Base-by-base conservation (phyloP, 768 basidiomycete species). In the Phaeotremella fagi region DNA sequence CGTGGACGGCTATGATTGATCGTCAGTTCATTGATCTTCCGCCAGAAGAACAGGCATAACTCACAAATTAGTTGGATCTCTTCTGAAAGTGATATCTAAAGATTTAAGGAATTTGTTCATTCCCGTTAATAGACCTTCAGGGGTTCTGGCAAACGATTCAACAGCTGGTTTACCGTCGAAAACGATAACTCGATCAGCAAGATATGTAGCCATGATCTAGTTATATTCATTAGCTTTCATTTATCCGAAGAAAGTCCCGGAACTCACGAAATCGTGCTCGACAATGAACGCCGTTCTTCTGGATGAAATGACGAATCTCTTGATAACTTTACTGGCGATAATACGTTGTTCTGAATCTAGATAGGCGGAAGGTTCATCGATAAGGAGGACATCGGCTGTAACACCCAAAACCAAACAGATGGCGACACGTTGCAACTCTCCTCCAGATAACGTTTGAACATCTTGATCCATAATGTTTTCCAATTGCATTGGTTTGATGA, bases 271-370 rank as follows among this genome's bases (percentile, higher is more conserved):
- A 79, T 98, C 94, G 83, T 99, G 95, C 81, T 99, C 95, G 70
- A 99, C 97, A 66, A 99, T 82, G 74, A 99, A 97, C 0, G 95
- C 95, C 1, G 92, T 98, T 78, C 92, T 91, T 80, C 95, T 95
- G 14, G 90, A 83, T 70, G 95, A 88, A 26, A 98, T 83, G 68
- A 99, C 89, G 77, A 94, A 97, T 44, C 94, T 85, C 76, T 99
- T 98, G 79, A 99, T 98, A 66, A 98, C 91, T 73, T 97, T 94
- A 71, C 86, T 85, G 16, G 94, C 88, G 60, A 92, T 89, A 73
- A 99, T 98, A 84, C 95, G 95, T 75, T 99, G 95, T 73, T 99
- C 95, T 27, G 94, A 97, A 72, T 99, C 95, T 64, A 99, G 79
- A 85, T 72, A 72, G 26, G 73, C 72, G 7, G 72, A 72, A 22